Base-by-base conservation (phyloP, 2,329 filamentous ascomycete species). In the Colletotrichum eremochloae region DNA sequence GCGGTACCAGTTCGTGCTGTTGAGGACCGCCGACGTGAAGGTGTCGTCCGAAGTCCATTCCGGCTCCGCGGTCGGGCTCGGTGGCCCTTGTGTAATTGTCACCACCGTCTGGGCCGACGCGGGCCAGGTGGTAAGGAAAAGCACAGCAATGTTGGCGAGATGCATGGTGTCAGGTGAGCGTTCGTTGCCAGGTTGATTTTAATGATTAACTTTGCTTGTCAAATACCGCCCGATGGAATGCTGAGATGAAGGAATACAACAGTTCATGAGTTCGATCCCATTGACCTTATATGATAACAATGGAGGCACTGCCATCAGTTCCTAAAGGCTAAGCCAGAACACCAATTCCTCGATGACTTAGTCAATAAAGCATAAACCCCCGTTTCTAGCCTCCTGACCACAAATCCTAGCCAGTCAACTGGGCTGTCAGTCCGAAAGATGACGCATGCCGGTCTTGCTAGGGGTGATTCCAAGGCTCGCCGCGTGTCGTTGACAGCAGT, bases 1-100 rank as follows among this genome's bases (percentile, higher is more conserved):
- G 31, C 93, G 90, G 82, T 92, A 94, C 60, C 84, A 80, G 80
- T 95, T 94, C 48, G 90, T 93, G 75, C 86, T 87, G 78, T 89
- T 87, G 65, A 95, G 86, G 33, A 93, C 81, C n/a, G 89, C 86
- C 18, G 83, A 83, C 2, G 81, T 82, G 80, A 89, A 89, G 64
- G 79, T 72, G 40, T 76, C 71, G 58, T 78, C 75, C 67, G 79
- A 72, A 18, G 76, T 76, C 76, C 82, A 84, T 53, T 83, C 76
- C 11, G 80, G 77, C 14, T 74, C 72, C 0, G 73, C 36, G 65
- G 75, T 77, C 11, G 79, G 78, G 61, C 77, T 71, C 0, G 77
- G 44, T 1, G 78, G 74, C 8, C 68, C 65, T 8, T 71, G 62
- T 20, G 79, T 80, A 20, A 80, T 69, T 36, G 75, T 73, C 7